Evolutionary conservation across 495 filamentous ascomycete genomes (phyloP).

Genomic region (Articulospora tetracladia): DNA sequence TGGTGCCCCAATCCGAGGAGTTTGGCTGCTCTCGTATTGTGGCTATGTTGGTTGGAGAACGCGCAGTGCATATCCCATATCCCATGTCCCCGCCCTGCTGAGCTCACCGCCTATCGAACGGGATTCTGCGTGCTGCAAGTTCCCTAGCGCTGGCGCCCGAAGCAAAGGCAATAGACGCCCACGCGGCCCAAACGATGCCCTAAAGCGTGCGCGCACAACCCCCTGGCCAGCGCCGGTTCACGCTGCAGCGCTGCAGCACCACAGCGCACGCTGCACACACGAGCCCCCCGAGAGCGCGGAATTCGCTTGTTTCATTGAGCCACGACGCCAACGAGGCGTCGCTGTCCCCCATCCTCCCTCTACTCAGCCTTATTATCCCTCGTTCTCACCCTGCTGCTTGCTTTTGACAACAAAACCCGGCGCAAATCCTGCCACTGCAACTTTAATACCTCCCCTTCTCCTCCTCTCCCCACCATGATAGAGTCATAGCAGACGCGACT

Average conservation of each 20-base stretch:
- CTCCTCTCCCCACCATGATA: slow-evolving; percentile 27
- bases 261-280: no score
- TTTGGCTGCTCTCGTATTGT: background rate
- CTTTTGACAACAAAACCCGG: slow-evolving; percentile 7
- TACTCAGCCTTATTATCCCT: slow-evolving; percentile 19
- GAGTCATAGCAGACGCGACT: slow-evolving; percentile 21
- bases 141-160: no score
- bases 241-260: background rate
- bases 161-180: no score
- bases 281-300: background rate
- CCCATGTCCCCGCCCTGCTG: no score
- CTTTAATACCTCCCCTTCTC: slow-evolving; percentile 9
- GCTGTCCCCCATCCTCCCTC: background rate
- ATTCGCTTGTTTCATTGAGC: slow-evolving; percentile 8
- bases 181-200: no score
- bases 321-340: slow-evolving; percentile 12
- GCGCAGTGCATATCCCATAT: no score
- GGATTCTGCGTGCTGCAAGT: no score
- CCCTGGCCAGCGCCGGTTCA: background rate
- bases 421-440: slow-evolving; percentile 10
- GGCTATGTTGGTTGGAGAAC: background rate
- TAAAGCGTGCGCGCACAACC: background rate
- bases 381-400: slow-evolving; percentile 1
- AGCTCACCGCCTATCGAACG: no score
- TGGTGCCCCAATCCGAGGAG: background rate